phyloP scores from a whole-genome alignment of 257 asterid genomes.

The Scutellaria galericulata region DNA sequence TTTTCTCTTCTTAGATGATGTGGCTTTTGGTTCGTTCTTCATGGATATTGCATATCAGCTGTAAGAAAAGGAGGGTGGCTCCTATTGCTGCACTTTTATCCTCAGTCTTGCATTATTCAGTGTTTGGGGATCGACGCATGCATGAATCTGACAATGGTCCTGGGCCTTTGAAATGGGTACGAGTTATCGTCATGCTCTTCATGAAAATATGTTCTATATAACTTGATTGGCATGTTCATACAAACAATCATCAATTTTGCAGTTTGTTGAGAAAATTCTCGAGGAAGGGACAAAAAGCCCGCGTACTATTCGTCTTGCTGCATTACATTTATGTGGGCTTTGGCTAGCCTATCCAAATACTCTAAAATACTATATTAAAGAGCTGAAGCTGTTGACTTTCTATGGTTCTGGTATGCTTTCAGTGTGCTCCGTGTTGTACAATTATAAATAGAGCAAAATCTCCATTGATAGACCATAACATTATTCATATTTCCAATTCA shows the following conservation, averaged over 20 bases:
- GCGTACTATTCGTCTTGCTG: constrained; percentile 94
- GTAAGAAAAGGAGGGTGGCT: constrained; percentile 97
- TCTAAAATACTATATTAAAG: constrained; percentile 75
- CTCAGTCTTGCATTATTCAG: constrained; percentile 78
- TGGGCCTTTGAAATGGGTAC: constrained; percentile 94
- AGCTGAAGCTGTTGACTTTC: constrained; percentile 77
- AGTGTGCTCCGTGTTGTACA: constrained; percentile 2
- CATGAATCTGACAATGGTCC: constrained; percentile 65
- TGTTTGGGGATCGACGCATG: constrained; percentile 72
- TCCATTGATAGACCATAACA: constrained; percentile 18
- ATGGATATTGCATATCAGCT: constrained; percentile 88
- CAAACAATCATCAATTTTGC: constrained; percentile 36
- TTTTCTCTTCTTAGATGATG: constrained; percentile 63
- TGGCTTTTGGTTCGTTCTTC: constrained; percentile 88
- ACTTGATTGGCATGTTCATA: constrained; percentile 23
- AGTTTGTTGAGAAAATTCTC: constrained; percentile 82
- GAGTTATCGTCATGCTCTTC: constrained; percentile 36
- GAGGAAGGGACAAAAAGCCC: constrained; percentile 97
- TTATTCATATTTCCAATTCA: constrained; percentile 27
- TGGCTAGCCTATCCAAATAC: constrained; percentile 80
- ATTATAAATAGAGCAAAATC: constrained; percentile 10
- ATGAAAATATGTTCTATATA: constrained; percentile 11
- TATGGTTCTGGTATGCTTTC: constrained; percentile 85
- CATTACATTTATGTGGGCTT: constrained; percentile 89
- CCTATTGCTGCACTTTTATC: constrained; percentile 95